Evolutionary conservation across 129 eudicot genomes (phyloP).

Genomic region (Helichrysum umbraculigerum): DNA sequence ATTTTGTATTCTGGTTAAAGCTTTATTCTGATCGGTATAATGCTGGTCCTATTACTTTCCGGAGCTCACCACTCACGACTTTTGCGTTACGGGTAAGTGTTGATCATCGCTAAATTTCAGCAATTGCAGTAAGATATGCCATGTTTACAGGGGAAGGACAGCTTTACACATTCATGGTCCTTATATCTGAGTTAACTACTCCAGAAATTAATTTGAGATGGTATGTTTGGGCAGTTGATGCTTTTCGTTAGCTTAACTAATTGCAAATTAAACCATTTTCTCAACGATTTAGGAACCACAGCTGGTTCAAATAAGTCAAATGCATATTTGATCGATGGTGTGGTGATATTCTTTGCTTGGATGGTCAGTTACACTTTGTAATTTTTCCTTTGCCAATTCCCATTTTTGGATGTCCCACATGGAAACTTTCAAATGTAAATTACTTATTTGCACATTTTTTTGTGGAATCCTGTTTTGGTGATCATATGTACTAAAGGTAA

Average conservation of each 20-base stretch:
- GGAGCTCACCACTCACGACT: slow-evolving; percentile 70
- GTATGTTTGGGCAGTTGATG: slow-evolving; percentile 35
- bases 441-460: not conserved
- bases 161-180: slow-evolving; percentile 75
- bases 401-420: not conserved
- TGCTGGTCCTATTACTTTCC: slow-evolving; percentile 54
- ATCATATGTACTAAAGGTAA: slow-evolving; percentile 43
- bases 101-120: slow-evolving; percentile 39
- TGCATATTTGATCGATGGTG: slow-evolving; percentile 72
- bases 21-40: slow-evolving; percentile 58
- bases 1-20: slow-evolving; percentile 85
- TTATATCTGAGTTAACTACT: slow-evolving; percentile 86
- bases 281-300: slow-evolving; percentile 62
- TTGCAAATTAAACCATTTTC: not conserved
- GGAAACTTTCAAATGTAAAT: not conserved
- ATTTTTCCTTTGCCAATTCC: not conserved
- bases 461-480: not conserved
- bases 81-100: slow-evolving; percentile 82
- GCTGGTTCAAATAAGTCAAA: slow-evolving; percentile 76
- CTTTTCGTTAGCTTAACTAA: not conserved
- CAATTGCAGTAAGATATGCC: slow-evolving; percentile 58
- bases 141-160: slow-evolving; percentile 92
- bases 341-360: slow-evolving; percentile 72
- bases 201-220: slow-evolving; percentile 91
- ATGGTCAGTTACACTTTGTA: slow-evolving; percentile 52